phyloP scores from a whole-genome alignment of 345 rosid species.

The Acer saccharum region DNA sequence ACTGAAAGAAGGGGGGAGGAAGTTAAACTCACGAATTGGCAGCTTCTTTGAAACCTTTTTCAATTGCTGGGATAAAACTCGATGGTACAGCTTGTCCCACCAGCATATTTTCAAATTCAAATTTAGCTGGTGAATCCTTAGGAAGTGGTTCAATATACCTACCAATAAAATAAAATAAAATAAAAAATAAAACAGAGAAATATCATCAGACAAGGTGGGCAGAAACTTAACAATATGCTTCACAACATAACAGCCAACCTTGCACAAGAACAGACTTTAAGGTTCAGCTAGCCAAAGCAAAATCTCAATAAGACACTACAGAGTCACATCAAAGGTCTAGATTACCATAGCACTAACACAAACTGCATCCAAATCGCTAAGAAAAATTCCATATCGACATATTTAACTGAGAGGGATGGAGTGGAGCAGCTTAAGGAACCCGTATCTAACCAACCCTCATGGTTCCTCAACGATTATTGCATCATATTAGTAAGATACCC shows the following conservation, averaged over 20 bases:
- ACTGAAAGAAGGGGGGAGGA: neutral
- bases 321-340: neutral
- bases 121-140: slow-evolving; percentile 57
- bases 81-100: slow-evolving; percentile 98
- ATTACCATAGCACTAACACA: neutral
- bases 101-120: slow-evolving; percentile 91
- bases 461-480: neutral
- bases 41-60: slow-evolving; percentile 98
- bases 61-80: slow-evolving; percentile 90
- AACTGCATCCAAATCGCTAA: no score
- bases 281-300: neutral
- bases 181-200: neutral
- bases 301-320: neutral
- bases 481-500: neutral
- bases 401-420: no score
- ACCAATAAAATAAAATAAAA: slow-evolving; percentile 7
- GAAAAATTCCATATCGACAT: no score
- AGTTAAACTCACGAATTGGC: slow-evolving; percentile 81
- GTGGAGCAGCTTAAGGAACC: neutral
- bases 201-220: neutral
- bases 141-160: slow-evolving; percentile 92
- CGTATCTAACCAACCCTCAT: neutral
- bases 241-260: slow-evolving; percentile 7
- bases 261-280: no score
- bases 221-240: neutral